These are phyloP conservation scores for Sedum album DNA, from an alignment of 164 flowering plant species.

Conservation along the genomic window DNA sequence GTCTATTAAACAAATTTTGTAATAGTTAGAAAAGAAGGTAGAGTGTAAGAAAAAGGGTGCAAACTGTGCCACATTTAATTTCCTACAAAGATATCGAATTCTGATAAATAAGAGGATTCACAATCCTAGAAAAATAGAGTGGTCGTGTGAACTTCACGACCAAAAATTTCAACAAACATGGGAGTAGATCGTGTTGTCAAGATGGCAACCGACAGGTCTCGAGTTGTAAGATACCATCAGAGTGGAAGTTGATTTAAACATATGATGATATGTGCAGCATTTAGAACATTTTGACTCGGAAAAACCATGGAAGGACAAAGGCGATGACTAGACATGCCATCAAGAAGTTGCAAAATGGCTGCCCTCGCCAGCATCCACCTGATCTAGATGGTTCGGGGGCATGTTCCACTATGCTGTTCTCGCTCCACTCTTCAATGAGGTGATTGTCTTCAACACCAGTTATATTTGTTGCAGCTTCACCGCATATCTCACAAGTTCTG, in stretches of 20 bases:
- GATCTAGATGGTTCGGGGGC: constrained; percentile 15
- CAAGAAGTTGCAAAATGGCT: constrained; percentile 52
- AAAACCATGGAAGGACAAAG: constrained; percentile 53
- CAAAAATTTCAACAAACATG: too few relatives aligned
- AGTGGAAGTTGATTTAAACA: background rate
- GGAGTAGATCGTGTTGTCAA: background rate
- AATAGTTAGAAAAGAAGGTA: too few relatives aligned
- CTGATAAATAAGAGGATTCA: too few relatives aligned
- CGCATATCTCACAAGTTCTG: constrained; percentile 74
- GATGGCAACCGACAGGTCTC: background rate
- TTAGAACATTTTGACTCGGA: constrained; percentile 41
- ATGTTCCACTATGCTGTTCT: constrained; percentile 13
- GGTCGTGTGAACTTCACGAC: background rate
- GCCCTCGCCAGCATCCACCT: constrained; percentile 43
- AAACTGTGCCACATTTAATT: background rate
- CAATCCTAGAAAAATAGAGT: background rate
- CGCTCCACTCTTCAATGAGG: constrained; percentile 56
- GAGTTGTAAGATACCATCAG: background rate
- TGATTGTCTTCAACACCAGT: constrained; percentile 34
- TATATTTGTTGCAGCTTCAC: constrained; percentile 45
- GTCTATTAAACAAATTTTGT: too few relatives aligned
- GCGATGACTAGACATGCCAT: constrained; percentile 51
- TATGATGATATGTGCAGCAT: background rate
- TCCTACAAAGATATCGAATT: background rate
- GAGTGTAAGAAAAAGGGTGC: background rate